These are phyloP conservation scores for Plasmodium relictum DNA, from an alignment of 169 alveolate genomes.

Conservation along the genomic window DNA sequence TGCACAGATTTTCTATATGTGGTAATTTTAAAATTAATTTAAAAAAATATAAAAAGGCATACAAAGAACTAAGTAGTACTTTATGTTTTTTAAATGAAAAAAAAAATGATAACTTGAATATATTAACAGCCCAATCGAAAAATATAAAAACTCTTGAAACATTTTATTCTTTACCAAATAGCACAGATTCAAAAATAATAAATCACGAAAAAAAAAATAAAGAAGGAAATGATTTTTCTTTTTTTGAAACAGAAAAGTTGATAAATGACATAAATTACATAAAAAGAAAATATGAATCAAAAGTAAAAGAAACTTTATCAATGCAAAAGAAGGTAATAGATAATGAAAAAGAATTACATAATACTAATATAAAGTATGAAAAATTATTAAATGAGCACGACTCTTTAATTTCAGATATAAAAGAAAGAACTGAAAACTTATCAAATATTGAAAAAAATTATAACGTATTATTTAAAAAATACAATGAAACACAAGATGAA, in stretches of 20 bases:
- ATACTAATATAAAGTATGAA: slow-evolving; percentile 52
- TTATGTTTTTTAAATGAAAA: slow-evolving; percentile 33
- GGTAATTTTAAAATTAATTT: slow-evolving; percentile 45
- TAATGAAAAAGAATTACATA: slow-evolving; percentile 69
- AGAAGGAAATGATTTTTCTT: slow-evolving; percentile 28
- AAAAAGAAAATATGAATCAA: slow-evolving; percentile 73
- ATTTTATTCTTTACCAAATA: slow-evolving; percentile 76
- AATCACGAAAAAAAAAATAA: background rate
- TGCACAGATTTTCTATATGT: slow-evolving; percentile 75
- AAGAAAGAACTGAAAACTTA: slow-evolving; percentile 74
- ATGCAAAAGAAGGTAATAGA: slow-evolving; percentile 71
- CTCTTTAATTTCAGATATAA: slow-evolving; percentile 57
- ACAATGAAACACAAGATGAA: slow-evolving; percentile 77
- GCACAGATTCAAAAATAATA: slow-evolving; percentile 34
- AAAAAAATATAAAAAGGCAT: slow-evolving; percentile 67
- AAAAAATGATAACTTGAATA: slow-evolving; percentile 14
- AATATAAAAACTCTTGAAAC: slow-evolving; percentile 52
- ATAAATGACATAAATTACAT: slow-evolving; percentile 66
- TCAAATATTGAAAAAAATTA: slow-evolving; percentile 57
- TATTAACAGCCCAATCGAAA: background rate
- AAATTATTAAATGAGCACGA: slow-evolving; percentile 73
- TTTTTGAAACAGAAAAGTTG: slow-evolving; percentile 52
- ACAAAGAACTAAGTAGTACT: slow-evolving; percentile 20
- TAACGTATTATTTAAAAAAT: slow-evolving; percentile 65
- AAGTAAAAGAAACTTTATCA: slow-evolving; percentile 61